These are phyloP conservation scores for Colletotrichum eremochloae DNA, from an alignment of 2,329 filamentous ascomycete species.

Conservation along the genomic window DNA sequence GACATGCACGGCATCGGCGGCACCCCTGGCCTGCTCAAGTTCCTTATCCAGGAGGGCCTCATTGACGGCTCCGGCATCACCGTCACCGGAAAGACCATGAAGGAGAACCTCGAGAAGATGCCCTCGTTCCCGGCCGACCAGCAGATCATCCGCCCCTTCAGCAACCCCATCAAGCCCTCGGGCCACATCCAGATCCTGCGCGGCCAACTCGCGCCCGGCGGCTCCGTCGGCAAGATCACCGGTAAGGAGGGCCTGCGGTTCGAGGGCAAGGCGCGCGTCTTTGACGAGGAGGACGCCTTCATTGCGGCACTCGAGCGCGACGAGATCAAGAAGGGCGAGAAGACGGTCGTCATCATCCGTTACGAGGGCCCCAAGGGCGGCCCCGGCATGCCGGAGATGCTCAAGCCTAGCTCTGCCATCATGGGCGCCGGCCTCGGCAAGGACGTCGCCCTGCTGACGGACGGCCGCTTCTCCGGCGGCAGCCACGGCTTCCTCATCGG, in stretches of 20 bases:
- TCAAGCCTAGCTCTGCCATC: constrained; percentile 92
- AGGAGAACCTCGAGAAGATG: constrained; percentile 84
- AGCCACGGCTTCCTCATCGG: constrained; percentile 90
- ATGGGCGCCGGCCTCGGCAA: constrained; percentile 90
- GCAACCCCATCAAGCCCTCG: constrained; percentile 87
- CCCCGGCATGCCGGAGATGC: constrained; percentile 94
- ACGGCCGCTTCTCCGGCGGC: constrained; percentile 83
- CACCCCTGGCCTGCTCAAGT: constrained; percentile 88
- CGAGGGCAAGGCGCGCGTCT: constrained; percentile 83
- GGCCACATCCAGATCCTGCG: constrained; percentile 91
- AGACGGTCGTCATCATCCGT: constrained; percentile 90
- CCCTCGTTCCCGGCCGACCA: constrained; percentile 82
- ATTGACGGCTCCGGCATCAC: constrained; percentile 85
- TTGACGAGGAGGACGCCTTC: constrained; percentile 86
- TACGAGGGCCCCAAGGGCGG: constrained; percentile 96
- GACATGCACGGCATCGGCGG: constrained; percentile 89
- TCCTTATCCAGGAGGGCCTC: constrained; percentile 85
- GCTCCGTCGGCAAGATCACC: constrained; percentile 93
- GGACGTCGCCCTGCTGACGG: constrained; percentile 80
- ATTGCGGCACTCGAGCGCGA: constrained; percentile 82
- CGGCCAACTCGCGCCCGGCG: constrained; percentile 86
- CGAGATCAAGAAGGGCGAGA: constrained; percentile 85
- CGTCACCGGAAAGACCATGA: constrained; percentile 90
- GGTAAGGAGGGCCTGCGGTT: constrained; percentile 92
- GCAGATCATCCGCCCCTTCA: constrained; percentile 83